A percentile compares a stretch with the other conserved stretches of the same genome.
These are phyloP conservation scores for Colletotrichum orchidophilum DNA, from an alignment of 2,329 filamentous ascomycete species.

Conservation along the genomic window DNA sequence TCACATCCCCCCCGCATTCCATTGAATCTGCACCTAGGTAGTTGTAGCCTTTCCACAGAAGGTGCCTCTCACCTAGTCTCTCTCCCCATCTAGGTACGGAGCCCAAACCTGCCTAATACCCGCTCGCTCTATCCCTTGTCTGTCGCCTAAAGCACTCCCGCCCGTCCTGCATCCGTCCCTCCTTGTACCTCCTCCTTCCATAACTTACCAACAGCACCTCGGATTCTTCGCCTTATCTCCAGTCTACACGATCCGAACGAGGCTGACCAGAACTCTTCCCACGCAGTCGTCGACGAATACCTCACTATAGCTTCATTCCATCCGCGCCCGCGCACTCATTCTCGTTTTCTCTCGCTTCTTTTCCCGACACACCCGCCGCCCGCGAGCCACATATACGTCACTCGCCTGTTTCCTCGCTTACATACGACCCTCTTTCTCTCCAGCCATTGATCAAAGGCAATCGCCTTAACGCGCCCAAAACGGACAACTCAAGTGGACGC, in stretches of 20 bases:
- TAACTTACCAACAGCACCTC: constrained; percentile 17
- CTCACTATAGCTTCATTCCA: constrained; percentile 19
- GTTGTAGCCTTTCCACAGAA: not conserved
- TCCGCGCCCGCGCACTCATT: constrained; percentile 6
- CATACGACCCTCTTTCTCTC: constrained; percentile 34
- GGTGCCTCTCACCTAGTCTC: not conserved
- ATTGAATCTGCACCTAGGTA: constrained; percentile 5
- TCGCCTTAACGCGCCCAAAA: constrained; percentile 53
- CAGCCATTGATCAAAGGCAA: constrained; percentile 36
- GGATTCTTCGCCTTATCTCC: constrained; percentile 24
- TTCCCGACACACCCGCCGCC: constrained; percentile 12
- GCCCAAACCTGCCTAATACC: constrained; percentile 16
- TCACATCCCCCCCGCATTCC: constrained; percentile 16
- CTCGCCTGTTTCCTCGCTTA: constrained; percentile 31
- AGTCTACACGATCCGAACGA: constrained; percentile 20
- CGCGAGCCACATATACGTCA: constrained; percentile 32
- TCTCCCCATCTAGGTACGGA: constrained; percentile 24
- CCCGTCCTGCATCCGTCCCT: constrained; percentile 25
- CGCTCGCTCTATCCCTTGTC: constrained; percentile 17
- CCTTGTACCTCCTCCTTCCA: not conserved
- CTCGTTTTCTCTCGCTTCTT: constrained; percentile 4
- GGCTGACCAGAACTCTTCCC: constrained; percentile 18
- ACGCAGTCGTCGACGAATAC: constrained; percentile 23
- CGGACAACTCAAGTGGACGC: constrained; percentile 59
- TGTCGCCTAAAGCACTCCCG: constrained; percentile 22